Percentiles rank a stretch among this genome's conserved stretches.
Evolutionary conservation across 2,329 filamentous ascomycete species (phyloP).

Genomic region (Venturia nashicola): DNA sequence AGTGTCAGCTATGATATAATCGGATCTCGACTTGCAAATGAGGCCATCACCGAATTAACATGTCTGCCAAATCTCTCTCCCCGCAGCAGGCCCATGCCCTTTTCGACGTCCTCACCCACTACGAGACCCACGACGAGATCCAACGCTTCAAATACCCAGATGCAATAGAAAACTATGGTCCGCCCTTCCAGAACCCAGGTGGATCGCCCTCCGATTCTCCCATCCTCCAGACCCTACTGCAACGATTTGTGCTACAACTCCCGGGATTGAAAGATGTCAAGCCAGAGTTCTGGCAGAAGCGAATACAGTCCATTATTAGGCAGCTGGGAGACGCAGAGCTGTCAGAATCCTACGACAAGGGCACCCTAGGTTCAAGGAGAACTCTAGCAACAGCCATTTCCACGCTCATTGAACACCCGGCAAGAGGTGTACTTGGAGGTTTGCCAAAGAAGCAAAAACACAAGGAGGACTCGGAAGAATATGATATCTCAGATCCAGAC

Average conservation of each 20-base stretch:
- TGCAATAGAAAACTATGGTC: conserved; percentile 55
- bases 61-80: not conserved
- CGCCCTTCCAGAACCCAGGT: conserved; percentile 46
- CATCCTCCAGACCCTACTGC: conserved; percentile 55
- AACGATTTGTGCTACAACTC: conserved; percentile 50
- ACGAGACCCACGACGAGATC: conserved; percentile 51
- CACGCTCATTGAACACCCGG: conserved; percentile 56
- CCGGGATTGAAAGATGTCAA: conserved; percentile 55
- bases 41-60: not conserved
- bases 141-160: conserved; percentile 55
- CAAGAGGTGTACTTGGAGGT: conserved; percentile 53
- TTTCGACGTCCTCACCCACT: conserved; percentile 42
- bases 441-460: conserved; percentile 26
- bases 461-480: conserved; percentile 23
- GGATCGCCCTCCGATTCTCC: conserved; percentile 44
- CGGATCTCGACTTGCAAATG: no score
- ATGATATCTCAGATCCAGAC: conserved; percentile 46
- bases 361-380: conserved; percentile 59
- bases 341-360: conserved; percentile 75
- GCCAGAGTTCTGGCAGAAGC: conserved; percentile 51
- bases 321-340: conserved; percentile 54
- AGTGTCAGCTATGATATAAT: no score
- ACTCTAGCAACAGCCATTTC: conserved; percentile 61
- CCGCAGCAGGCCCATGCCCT: conserved; percentile 27
- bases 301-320: conserved; percentile 46